phyloP scores from a whole-genome alignment of 768 basidiomycete species.

The Mycena amicta region DNA sequence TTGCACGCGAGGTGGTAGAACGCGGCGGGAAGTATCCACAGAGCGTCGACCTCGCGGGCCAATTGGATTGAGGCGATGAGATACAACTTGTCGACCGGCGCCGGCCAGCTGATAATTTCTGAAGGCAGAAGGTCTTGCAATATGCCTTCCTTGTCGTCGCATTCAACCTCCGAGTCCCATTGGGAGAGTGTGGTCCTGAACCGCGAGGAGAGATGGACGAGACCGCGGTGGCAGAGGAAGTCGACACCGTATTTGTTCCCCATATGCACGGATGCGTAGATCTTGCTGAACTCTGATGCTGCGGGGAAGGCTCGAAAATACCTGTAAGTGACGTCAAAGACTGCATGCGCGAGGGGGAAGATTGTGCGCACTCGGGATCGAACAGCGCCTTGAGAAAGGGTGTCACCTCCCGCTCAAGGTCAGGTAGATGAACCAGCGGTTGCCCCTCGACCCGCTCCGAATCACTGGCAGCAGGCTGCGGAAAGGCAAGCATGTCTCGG shows the following conservation, averaged over 20 bases:
- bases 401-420: not conserved
- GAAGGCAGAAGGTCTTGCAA: not conserved
- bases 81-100: not conserved
- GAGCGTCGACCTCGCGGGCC: slow-evolving; percentile 10
- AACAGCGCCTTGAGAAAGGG: slow-evolving; percentile 5
- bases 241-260: slow-evolving; percentile 4
- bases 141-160: not conserved
- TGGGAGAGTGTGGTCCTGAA: not conserved
- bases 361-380: not conserved
- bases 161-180: not conserved
- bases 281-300: not conserved
- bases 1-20: not conserved
- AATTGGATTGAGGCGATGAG: not conserved
- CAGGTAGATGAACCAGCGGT: slow-evolving; percentile 1
- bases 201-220: slow-evolving; percentile 1
- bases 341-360: not conserved
- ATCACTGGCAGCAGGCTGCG: slow-evolving; percentile 1
- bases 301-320: not conserved
- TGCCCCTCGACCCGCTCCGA: not conserved
- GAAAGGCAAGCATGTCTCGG: not conserved
- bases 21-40: slow-evolving; percentile 1
- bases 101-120: not conserved
- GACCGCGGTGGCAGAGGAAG: not conserved
- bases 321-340: not conserved
- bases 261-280: not conserved